Base-by-base conservation (phyloP, 495 filamentous ascomycete genomes). In the Pyrenula massariospora region DNA sequence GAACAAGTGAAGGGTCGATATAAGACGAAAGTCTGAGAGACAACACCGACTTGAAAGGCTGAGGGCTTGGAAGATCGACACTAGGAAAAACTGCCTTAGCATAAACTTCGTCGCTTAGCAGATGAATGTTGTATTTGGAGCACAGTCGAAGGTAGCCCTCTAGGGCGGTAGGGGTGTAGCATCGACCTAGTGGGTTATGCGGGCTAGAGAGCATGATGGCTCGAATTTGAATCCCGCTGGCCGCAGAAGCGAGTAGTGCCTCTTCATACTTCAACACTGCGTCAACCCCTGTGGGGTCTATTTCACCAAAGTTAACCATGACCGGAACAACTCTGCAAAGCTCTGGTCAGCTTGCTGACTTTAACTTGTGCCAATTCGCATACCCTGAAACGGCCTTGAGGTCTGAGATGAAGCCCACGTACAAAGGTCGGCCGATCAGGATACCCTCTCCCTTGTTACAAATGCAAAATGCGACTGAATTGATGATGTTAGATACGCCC, bases 51-150 rank as follows among this genome's bases (percentile, higher is more conserved):
- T 69, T 66, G 60, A 87, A 87, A 0, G 56, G 48, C 2, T 68
- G 60, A 12, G 68, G 64, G 0, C 54, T 19, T 10, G 62, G 24
- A 25, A 70, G 63, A 2, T 69, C 61, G 0, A 63, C 62, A 22
- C 71, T 73, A 5, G 73, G 61, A 59, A 73, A 85, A 0, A 78
- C 66, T 0, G 77, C 80, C 19, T 82, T 62, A 0, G 78, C 83
- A 61, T 85, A 85, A 10, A 87, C 76, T 60, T 87, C 84, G 54
- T 87, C 84, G 49, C 75, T 77, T 53, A 86, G 72, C 1, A 86
- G 59, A 57, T 86, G 82, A 1, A 86, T 67, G n/a, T 70, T 62
- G 57, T 82, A 70, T 24, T 75, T 71, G 21, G 75, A 66, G 55
- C 83, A 86, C 2, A 85, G 60, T 8, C 62, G 62, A 69, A 83